Percentiles rank a stretch among this genome's conserved stretches.
phyloP scores from a whole-genome alignment of 2,329 filamentous ascomycete species.

The Ascochyta fabae region DNA sequence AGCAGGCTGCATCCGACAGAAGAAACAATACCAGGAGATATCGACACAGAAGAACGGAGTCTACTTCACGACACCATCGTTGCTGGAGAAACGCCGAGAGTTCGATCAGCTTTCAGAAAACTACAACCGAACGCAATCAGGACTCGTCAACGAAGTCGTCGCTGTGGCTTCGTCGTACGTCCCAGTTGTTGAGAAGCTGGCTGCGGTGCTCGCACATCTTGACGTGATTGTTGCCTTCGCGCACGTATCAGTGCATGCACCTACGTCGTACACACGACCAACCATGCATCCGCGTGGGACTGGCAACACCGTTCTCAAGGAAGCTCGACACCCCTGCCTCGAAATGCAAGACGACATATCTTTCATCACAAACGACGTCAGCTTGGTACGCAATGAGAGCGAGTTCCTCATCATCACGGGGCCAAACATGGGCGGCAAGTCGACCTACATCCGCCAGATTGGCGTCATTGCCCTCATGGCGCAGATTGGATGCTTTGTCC shows the following conservation, averaged over 20 bases:
- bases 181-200: conserved; percentile 87
- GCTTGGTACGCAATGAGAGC: conserved; percentile 76
- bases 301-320: conserved; percentile 87
- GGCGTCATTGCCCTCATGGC: conserved; percentile 97
- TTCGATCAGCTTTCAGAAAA: conserved; percentile 93
- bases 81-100: conserved; percentile 83
- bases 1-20: conserved; percentile 91
- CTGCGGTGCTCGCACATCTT: conserved; percentile 86
- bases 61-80: conserved; percentile 88
- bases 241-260: conserved; percentile 91
- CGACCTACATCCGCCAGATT: conserved; percentile 96
- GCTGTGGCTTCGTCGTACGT: conserved; percentile 92
- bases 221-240: conserved; percentile 95
- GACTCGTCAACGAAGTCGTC: conserved; percentile 91
- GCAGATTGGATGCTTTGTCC: conserved; percentile 95
- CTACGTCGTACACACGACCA: conserved; percentile 87
- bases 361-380: conserved; percentile 97
- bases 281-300: conserved; percentile 88
- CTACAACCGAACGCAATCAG: conserved; percentile 92
- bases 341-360: conserved; percentile 98
- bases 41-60: conserved; percentile 99
- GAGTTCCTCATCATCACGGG: conserved; percentile 97
- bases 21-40: conserved; percentile 87
- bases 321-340: conserved; percentile 95
- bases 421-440: conserved; percentile 99